Conservation (phyloP, 345 rosid species). For the Ceriops zippeliana region DNA sequence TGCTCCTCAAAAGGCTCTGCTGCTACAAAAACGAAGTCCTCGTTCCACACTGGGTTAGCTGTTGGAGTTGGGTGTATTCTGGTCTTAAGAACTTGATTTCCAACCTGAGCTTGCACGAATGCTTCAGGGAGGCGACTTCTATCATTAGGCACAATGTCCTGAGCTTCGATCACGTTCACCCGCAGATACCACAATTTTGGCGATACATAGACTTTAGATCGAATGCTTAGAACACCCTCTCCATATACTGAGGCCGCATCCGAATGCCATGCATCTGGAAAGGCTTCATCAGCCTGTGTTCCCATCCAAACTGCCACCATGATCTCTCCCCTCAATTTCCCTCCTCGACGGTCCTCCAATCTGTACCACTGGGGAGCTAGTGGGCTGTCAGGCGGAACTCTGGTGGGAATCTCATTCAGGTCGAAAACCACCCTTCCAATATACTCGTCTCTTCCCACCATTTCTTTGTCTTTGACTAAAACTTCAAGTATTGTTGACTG, state of each 20-base stretch:
- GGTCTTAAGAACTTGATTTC: slow-evolving; percentile 71
- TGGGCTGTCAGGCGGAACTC: slow-evolving; percentile 96
- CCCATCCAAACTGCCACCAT: slow-evolving; percentile 98
- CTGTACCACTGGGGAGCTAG: slow-evolving; percentile 92
- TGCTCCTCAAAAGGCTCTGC: slow-evolving; percentile 97
- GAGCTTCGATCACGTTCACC: slow-evolving; percentile 85
- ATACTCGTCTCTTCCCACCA: slow-evolving; percentile 67
- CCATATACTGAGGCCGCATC: slow-evolving; percentile 68
- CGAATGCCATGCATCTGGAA: slow-evolving; percentile 78
- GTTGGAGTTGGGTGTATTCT: slow-evolving; percentile 46
- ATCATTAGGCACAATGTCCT: slow-evolving; percentile 65
- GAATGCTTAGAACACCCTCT: slow-evolving; percentile 53
- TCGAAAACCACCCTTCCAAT: slow-evolving; percentile 71
- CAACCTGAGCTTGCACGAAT: slow-evolving; percentile 70
- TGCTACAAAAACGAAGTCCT: slow-evolving; percentile 78
- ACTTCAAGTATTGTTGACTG: slow-evolving; percentile 77
- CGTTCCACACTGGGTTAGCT: slow-evolving; percentile 65
- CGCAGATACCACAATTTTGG: slow-evolving; percentile 87
- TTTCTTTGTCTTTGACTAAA: slow-evolving; percentile 68
- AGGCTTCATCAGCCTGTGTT: slow-evolving; percentile 91
- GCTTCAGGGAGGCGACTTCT: slow-evolving; percentile 62
- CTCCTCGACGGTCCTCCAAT: slow-evolving; percentile 65
- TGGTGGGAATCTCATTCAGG: slow-evolving; percentile 74
- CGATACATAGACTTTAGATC: slow-evolving; percentile 80
- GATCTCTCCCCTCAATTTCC: slow-evolving; percentile 69